A percentile compares a stretch with the other conserved stretches of the same genome.
These are phyloP conservation scores for Cercophora sp. DNA, from an alignment of 495 filamentous ascomycete species.

Conservation along the genomic window DNA sequence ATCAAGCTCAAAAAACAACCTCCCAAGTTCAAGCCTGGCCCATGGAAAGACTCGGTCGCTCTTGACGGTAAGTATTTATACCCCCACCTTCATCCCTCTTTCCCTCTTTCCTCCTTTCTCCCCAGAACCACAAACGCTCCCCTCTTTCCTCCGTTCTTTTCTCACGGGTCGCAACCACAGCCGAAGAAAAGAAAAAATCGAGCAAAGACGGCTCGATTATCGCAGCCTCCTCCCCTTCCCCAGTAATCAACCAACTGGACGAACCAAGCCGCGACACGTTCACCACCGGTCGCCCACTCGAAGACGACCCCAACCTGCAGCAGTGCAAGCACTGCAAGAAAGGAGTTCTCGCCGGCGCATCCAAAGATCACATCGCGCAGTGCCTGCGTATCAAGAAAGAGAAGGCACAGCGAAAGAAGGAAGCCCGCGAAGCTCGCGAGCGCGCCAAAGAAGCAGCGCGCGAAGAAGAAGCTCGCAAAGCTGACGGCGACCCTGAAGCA, in stretches of 20 bases:
- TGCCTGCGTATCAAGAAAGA: conserved; percentile 74
- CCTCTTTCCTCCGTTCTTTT: background rate
- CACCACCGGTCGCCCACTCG: conserved; percentile 66
- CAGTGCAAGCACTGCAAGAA: conserved; percentile 83
- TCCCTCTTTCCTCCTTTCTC: no score
- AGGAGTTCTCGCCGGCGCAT: conserved; percentile 56
- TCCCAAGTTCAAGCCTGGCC: conserved; percentile 55
- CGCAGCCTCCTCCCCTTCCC: conserved; percentile 47
- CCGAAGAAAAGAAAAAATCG: conserved; percentile 44
- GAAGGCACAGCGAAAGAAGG: conserved; percentile 72
- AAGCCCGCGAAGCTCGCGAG: conserved; percentile 69
- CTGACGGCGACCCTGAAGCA: conserved; percentile 52
- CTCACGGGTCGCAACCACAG: conserved; percentile 3
- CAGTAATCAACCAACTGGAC: conserved; percentile 70
- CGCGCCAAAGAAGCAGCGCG: conserved; percentile 56
- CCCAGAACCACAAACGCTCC: no score
- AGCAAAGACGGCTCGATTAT: conserved; percentile 33
- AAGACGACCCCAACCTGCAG: conserved; percentile 62
- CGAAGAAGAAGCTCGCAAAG: conserved; percentile 55
- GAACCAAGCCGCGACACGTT: conserved; percentile 66
- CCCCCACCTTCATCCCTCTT: no score
- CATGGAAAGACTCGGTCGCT: conserved; percentile 50
- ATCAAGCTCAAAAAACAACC: conserved; percentile 66
- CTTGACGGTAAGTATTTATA: conserved; percentile 54
- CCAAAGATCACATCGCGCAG: conserved; percentile 60